phyloP scores from a whole-genome alignment of 2,329 filamentous ascomycete species.

The Penicillium sp. region DNA sequence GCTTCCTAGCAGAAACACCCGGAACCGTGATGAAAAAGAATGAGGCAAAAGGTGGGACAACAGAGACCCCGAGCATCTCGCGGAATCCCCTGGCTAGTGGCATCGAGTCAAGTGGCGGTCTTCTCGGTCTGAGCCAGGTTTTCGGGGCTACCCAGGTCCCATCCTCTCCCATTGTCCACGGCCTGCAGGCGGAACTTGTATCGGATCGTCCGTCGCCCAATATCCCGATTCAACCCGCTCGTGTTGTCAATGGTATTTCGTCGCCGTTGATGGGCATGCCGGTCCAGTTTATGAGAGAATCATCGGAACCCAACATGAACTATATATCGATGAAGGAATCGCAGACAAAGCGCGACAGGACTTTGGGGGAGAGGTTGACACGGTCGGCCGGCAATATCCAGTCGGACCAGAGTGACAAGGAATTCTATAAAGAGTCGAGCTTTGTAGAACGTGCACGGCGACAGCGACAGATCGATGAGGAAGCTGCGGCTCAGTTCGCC shows the following conservation, averaged over 20 bases:
- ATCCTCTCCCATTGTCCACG: conserved; percentile 38
- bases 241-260: conserved; percentile 28
- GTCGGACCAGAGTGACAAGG: conserved; percentile 33
- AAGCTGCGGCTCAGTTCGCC: conserved; percentile 31
- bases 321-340: conserved; percentile 43
- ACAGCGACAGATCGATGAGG: conserved; percentile 28
- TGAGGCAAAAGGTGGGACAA: conserved; percentile 21
- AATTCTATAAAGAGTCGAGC: conserved; percentile 39
- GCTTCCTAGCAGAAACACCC: conserved; percentile 38
- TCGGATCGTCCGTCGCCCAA: conserved; percentile 45
- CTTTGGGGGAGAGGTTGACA: conserved; percentile 25
- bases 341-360: conserved; percentile 34
- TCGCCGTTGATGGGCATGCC: conserved; percentile 32
- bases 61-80: conserved; percentile 34
- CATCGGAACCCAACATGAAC: conserved; percentile 35
- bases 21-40: conserved; percentile 31
- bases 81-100: conserved; percentile 37
- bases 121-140: conserved; percentile 42
- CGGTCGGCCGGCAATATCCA: conserved; percentile 31
- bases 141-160: conserved; percentile 43
- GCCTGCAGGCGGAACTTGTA: conserved; percentile 29
- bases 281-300: conserved; percentile 28
- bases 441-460: conserved; percentile 29
- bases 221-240: conserved; percentile 36
- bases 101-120: conserved; percentile 29